Evolutionary conservation across 345 rosid species (phyloP), one percentile per base, ranked within the genome.

Genomic region (Luvunga scandens): DNA sequence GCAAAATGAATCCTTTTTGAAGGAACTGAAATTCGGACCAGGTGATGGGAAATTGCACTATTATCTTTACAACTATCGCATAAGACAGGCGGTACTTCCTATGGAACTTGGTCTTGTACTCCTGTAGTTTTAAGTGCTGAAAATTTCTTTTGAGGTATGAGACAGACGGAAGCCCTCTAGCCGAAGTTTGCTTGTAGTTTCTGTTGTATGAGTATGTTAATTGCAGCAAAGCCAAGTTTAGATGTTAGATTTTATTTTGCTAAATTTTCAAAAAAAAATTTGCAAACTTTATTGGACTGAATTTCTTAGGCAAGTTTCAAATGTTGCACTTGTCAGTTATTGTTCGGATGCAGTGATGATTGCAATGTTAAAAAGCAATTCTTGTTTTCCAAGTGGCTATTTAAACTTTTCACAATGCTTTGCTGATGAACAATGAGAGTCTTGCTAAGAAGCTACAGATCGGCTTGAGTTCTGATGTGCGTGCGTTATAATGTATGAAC

Each of bases 21-120:
- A 89, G 77, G 97, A 91, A 56, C 82, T 95, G 84, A 95, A 95
- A 84, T 95, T 93, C 57, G 97, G 98, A 19, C 98, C 98, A 16
- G 97, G 99, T 66, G 97, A 91, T 81, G 98, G 99, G 61, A 95
- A 95, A 71, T 98, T 93, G 73, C 98, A 92, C 84, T 93, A 93
- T 82, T 93, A 95, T 77, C 91, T 93, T 65, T 95, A 92, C 24
- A 95, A 95, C 72, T 93, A 93, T 76, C 91, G 95, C 55, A 16
- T 90, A n/a, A 83, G 67, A 78, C 82, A 82, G 48, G 86, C 93
- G 2, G 77, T 95, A 85, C 84, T 82, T 81, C 83, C 99, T 53
- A 79, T 95, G 2, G 92, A 93, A 78, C 97, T 95, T 63, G 98
- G 99, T 66, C 95, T 93, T 66, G 94, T 95, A 48, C 97, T 95